These are phyloP conservation scores for Luvunga scandens DNA, from an alignment of 345 rosid genomes.

Conservation along the genomic window DNA sequence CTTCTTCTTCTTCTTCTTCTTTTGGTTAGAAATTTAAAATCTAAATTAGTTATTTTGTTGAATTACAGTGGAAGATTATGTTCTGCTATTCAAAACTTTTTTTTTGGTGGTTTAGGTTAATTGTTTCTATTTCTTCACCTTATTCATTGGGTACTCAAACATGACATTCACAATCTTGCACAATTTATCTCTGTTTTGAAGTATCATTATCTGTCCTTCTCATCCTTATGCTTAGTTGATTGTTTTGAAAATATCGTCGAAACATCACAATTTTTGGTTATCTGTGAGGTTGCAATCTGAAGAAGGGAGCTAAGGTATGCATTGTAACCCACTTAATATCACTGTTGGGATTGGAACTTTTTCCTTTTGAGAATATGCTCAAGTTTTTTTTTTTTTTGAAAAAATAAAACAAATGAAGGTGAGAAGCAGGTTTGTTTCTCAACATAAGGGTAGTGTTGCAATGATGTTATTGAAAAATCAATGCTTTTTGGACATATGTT, in stretches of 20 bases:
- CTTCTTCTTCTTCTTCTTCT: too few species aligned
- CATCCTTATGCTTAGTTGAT: slow-evolving; percentile 88
- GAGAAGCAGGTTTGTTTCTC: too few species aligned
- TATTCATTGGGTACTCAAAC: too few species aligned
- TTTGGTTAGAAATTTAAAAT: neutral
- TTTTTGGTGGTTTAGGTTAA: neutral
- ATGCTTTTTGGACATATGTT: neutral
- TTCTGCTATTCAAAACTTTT: too few species aligned
- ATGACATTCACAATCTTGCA: slow-evolving; percentile 80
- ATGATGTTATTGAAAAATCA: neutral
- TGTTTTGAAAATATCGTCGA: slow-evolving; percentile 85
- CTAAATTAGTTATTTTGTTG: too few species aligned
- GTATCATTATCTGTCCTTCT: slow-evolving; percentile 64
- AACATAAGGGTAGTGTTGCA: neutral
- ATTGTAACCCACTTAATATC: slow-evolving; percentile 12
- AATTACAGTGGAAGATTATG: too few species aligned
- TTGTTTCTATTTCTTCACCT: slow-evolving; percentile 1
- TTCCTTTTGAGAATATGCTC: neutral
- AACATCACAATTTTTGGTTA: slow-evolving; percentile 80
- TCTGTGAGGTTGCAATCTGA: slow-evolving; percentile 91
- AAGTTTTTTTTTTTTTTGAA: too few species aligned
- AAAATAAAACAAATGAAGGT: too few species aligned
- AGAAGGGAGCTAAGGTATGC: slow-evolving; percentile 77
- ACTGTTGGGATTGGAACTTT: neutral
- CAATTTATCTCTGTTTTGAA: slow-evolving; percentile 79